These are phyloP conservation scores for Acacia confusa DNA, from an alignment of 306 rosid genomes.

Conservation along the genomic window DNA sequence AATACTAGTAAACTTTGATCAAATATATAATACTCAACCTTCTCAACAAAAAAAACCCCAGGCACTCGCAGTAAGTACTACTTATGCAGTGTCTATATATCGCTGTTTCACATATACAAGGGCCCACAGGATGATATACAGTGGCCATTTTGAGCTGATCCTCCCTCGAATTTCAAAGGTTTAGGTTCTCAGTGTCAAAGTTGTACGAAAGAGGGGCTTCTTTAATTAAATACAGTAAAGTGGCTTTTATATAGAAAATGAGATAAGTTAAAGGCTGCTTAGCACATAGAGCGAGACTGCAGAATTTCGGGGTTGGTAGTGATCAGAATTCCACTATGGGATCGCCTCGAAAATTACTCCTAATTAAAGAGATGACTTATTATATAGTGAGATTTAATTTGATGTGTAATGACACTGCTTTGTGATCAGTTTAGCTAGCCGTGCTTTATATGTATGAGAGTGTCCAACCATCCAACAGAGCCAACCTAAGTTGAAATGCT, in stretches of 20 bases:
- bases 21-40: background rate
- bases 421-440: background rate
- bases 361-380: background rate
- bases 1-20: background rate
- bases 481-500: background rate
- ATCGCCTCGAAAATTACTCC: background rate
- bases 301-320: conserved; percentile 28
- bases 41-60: background rate
- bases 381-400: background rate
- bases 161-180: background rate
- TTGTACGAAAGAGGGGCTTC: conserved; percentile 22
- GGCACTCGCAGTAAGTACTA: background rate
- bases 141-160: conserved; percentile 9
- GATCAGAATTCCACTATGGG: conserved; percentile 17
- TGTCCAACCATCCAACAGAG: background rate
- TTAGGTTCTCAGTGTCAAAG: background rate
- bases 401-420: background rate
- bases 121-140: background rate
- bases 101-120: background rate
- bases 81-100: no score
- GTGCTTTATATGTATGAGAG: background rate
- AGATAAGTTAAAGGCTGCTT: conserved; percentile 17
- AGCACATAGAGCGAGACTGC: conserved; percentile 21
- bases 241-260: conserved; percentile 7
- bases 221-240: conserved; percentile 5